Conservation (phyloP, 2,329 filamentous ascomycete species). For the Tolypocladium inflatum region DNA sequence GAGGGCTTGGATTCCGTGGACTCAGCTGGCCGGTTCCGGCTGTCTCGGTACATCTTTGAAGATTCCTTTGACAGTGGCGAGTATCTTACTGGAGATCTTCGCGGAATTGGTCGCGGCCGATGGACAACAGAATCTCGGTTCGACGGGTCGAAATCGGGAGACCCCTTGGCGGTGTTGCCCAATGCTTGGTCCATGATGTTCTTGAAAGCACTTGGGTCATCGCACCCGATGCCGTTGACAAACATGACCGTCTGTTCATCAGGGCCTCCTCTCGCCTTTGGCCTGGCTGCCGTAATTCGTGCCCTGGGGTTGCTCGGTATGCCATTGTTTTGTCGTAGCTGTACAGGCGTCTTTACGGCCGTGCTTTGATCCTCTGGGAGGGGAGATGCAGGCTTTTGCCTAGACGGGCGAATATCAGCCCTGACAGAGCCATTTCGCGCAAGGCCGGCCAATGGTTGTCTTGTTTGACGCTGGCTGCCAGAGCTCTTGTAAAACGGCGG, state of each 20-base stretch:
- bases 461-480: background rate
- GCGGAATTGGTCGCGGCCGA: conserved; percentile 46
- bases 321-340: conserved; percentile 34
- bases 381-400: conserved; percentile 12
- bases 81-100: conserved; percentile 20
- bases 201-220: conserved; percentile 39
- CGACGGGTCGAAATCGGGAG: background rate
- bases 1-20: background rate
- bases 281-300: conserved; percentile 19
- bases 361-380: conserved; percentile 9
- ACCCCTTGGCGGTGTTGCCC: conserved; percentile 11
- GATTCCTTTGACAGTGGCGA: background rate
- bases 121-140: conserved; percentile 35
- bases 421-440: conserved; percentile 21
- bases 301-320: conserved; percentile 39
- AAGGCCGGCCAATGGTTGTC: conserved; percentile 11
- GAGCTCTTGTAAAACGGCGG: background rate
- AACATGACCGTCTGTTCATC: conserved; percentile 43
- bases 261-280: conserved; percentile 14
- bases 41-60: background rate
- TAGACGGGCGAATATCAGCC: conserved; percentile 20
- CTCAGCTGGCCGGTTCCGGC: background rate
- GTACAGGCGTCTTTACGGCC: conserved; percentile 25
- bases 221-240: conserved; percentile 45
- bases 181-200: conserved; percentile 37